phyloP scores from a whole-genome alignment of 2,329 filamentous ascomycete species.

The Ophiostoma sp. region DNA sequence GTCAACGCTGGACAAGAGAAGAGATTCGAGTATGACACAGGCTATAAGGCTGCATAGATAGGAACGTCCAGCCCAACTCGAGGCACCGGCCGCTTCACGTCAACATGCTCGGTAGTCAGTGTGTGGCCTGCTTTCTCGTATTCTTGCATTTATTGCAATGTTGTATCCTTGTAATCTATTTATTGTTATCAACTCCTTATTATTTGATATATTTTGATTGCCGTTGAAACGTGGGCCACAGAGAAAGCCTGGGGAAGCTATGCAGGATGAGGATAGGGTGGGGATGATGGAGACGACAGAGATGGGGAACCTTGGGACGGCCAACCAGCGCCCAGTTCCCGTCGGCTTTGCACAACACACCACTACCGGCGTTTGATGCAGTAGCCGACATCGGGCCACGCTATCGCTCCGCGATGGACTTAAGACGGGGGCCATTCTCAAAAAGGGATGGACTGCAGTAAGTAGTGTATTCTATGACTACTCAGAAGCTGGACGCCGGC shows the following conservation, averaged over 20 bases:
- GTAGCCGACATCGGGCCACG: background rate
- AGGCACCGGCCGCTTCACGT: too few species aligned
- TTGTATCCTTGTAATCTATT: background rate
- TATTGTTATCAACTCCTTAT: background rate
- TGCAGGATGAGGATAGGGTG: background rate
- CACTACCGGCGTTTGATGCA: background rate
- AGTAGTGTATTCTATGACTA: conserved; percentile 2
- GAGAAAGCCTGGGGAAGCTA: conserved; percentile 1
- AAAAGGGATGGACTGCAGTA: background rate
- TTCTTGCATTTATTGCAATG: too few species aligned
- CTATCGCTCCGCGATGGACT: background rate
- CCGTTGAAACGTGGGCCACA: background rate
- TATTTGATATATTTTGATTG: background rate
- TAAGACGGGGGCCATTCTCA: background rate
- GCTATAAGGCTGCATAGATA: too few species aligned
- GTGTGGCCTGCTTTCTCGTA: too few species aligned
- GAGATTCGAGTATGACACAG: too few species aligned
- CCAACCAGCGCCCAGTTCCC: too few species aligned
- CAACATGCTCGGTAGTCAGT: too few species aligned
- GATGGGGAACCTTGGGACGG: background rate
- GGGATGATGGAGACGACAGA: background rate
- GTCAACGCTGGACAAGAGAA: too few species aligned
- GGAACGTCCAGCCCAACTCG: too few species aligned
- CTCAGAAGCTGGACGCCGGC: too few species aligned
- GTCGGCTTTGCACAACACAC: background rate